Evolutionary conservation across 75 land plant species (phyloP), one percentile per base, ranked within the genome.

Genomic region (Pseudotsuga menziesii): DNA sequence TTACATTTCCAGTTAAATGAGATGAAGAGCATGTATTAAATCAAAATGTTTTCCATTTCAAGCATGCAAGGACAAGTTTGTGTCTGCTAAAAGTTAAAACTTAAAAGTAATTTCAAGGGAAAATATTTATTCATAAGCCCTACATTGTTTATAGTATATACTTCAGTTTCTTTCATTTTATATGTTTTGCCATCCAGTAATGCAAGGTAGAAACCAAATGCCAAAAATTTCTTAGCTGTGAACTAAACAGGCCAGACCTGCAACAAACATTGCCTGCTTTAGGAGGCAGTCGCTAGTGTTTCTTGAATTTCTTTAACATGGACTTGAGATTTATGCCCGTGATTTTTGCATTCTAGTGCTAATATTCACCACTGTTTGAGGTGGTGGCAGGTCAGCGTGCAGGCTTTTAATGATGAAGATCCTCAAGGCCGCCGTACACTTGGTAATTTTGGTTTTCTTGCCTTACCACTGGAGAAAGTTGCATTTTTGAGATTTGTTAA

Each of bases 371-470:
- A 1, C 41, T 67, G 4, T 69, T 69, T 69, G 72, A 44, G 52
- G n/a, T 13, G n/a, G 26, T 72, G 79, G n/a, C 74, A 96, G 99
- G 90, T 96, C 15, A 96, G 99, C 76, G 94, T 94, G 22, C 98
- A 94, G 79, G 97, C 99, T 77, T 96, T 96, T 61, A 92, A 86
- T 85, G 99, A 96, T 83, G 99, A 96, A 90, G 99, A 96, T 80
- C 97, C 94, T 77, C 97, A 95, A 84, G 96, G 97, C 17, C 92
- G 99, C 41, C 90, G 99, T 13, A 96, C 99, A 56, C 97, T 96
- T 59, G 99, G 99, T 95, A 88, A 69, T 39, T 67, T 16, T 22
- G 7, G 23, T 58, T 69, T 17, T 5, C 39, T 41, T 35, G 22
- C 29, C 14, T 57, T 22, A 1, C 20, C 8, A 22, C 56, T 57